Evolutionary conservation across 768 basidiomycete genomes (phyloP).

Genomic region (Botryobasidium botryosum): DNA sequence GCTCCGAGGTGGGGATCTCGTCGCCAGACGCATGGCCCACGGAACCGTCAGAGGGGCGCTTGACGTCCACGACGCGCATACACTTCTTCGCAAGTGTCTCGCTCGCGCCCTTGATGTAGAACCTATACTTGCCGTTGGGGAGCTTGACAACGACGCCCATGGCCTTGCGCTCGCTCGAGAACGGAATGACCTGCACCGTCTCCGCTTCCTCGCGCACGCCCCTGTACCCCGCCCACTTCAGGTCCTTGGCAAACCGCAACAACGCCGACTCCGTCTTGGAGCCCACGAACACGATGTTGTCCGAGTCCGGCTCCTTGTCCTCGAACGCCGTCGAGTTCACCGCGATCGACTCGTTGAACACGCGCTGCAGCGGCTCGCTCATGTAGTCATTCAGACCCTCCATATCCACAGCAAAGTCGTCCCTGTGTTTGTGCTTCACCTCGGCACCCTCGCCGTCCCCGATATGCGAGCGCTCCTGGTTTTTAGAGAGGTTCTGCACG

Average conservation of each 20-base stretch:
- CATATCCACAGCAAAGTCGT: conserved; percentile 83
- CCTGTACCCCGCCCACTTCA: conserved; percentile 59
- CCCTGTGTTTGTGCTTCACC: conserved; percentile 26
- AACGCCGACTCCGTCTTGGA: conserved; percentile 94
- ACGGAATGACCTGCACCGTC: conserved; percentile 79
- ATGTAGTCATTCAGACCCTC: conserved; percentile 46
- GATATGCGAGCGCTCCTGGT: conserved; percentile 54
- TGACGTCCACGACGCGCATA: conserved; percentile 53
- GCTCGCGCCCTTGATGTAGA: conserved; percentile 84
- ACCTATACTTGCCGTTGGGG: conserved; percentile 36
- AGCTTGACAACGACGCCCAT: conserved; percentile 80
- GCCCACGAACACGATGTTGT: conserved; percentile 54
- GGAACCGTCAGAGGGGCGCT: conserved; percentile 18
- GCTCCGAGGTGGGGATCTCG: conserved; percentile 37
- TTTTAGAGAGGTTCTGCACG: conserved; percentile 58
- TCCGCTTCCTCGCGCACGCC: conserved; percentile 36
- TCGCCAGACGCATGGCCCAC: conserved; percentile 11
- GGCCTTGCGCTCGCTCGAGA: conserved; percentile 82
- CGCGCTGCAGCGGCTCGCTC: conserved; percentile 36
- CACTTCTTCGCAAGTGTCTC: conserved; percentile 81
- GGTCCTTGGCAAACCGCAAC: conserved; percentile 65
- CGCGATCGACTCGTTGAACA: conserved; percentile 76
- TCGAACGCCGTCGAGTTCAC: conserved; percentile 94
- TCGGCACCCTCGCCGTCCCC: conserved; percentile 24
- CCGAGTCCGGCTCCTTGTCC: conserved; percentile 46